These are phyloP conservation scores for Coelastrella sp. DNA, from an alignment of 139 green algal species.

Conservation along the genomic window DNA sequence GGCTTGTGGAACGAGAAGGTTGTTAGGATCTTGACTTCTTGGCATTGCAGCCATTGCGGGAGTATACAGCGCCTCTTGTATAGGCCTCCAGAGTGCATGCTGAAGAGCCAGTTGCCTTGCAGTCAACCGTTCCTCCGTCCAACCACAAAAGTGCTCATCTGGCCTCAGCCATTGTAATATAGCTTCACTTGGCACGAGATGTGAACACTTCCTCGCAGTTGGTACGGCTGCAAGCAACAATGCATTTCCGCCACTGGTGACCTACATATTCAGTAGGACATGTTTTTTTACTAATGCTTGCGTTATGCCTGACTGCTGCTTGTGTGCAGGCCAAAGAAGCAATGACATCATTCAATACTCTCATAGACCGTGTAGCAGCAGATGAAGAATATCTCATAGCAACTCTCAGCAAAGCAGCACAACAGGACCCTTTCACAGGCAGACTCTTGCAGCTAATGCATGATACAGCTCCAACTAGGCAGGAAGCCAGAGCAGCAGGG, in stretches of 20 bases:
- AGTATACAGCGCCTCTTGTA: no score
- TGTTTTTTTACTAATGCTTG: background rate
- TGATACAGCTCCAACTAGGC: background rate
- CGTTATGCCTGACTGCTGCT: background rate
- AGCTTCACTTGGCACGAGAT: no score
- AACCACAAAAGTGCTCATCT: no score
- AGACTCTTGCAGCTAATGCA: constrained; percentile 50
- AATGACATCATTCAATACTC: constrained; percentile 83
- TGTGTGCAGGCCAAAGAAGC: constrained; percentile 67
- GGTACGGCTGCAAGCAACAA: background rate
- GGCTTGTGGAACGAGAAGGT: background rate
- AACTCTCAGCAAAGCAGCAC: constrained; percentile 73
- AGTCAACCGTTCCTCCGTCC: no score
- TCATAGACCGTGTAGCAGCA: constrained; percentile 85
- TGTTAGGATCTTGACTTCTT: background rate
- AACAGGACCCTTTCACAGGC: constrained; percentile 90
- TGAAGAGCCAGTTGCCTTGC: no score
- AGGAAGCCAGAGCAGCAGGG: constrained; percentile 7
- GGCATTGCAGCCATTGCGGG: no score
- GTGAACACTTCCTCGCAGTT: no score
- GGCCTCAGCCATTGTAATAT: no score
- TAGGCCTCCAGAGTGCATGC: no score
- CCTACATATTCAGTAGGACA: no score
- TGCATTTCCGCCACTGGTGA: background rate
- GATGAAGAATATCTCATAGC: constrained; percentile 85